These are phyloP conservation scores for Umbelopsis sp. DNA, from an alignment of 192 early-diverging fungal genomes.

Conservation along the genomic window DNA sequence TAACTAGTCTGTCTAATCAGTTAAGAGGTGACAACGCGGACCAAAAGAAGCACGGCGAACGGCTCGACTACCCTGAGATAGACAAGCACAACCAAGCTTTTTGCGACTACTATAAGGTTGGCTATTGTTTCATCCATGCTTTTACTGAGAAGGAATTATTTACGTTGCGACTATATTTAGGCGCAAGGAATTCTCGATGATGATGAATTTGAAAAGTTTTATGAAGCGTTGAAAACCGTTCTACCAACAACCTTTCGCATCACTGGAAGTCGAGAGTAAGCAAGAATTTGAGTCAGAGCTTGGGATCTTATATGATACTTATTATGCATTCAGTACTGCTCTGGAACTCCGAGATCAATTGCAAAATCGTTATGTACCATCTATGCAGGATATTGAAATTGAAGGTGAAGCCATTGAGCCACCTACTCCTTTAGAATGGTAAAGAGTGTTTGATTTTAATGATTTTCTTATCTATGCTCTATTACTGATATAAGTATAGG, in stretches of 20 bases:
- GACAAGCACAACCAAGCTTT: constrained; percentile 13
- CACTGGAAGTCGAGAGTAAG: constrained; percentile 82
- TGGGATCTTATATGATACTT: background rate
- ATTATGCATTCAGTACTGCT: constrained; percentile 52
- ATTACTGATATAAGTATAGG: constrained; percentile 27
- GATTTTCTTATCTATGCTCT: too few relatives aligned
- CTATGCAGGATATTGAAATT: constrained; percentile 54
- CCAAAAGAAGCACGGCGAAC: background rate
- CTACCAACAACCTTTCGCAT: constrained; percentile 95
- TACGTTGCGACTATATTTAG: constrained; percentile 9
- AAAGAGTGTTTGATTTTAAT: constrained; percentile 2
- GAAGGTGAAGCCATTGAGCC: constrained; percentile 78
- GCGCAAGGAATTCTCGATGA: constrained; percentile 72
- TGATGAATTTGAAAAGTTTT: constrained; percentile 83
- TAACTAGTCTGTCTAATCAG: background rate
- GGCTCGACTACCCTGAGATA: constrained; percentile 6
- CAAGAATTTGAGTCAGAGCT: background rate
- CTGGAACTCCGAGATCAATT: constrained; percentile 72
- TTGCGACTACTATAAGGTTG: constrained; percentile 11
- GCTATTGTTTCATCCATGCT: background rate
- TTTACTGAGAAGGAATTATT: background rate
- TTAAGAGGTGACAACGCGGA: background rate
- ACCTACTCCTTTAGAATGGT: constrained; percentile 83
- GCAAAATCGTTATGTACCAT: constrained; percentile 55
- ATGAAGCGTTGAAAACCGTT: constrained; percentile 67